Conservation (phyloP, 495 filamentous ascomycete species). For the Annulohypoxylon maeteangense region DNA sequence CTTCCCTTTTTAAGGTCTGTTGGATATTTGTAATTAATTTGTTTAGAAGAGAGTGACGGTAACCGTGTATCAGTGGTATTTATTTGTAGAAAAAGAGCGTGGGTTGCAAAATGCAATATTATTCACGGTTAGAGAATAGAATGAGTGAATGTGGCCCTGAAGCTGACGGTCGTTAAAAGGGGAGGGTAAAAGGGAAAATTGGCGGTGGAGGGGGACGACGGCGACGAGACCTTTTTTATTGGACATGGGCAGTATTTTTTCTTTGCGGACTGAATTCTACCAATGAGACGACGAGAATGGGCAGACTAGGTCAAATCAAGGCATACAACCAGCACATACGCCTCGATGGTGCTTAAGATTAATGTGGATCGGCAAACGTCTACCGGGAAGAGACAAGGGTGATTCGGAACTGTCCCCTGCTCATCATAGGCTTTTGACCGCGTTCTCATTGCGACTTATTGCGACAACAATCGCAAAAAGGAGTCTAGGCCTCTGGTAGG, state of each 20-base stretch:
- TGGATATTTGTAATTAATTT: neutral
- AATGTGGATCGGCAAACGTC: slow-evolving; percentile 45
- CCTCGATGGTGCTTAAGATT: slow-evolving; percentile 24
- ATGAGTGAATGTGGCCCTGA: slow-evolving; percentile 23
- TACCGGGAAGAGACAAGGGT: slow-evolving; percentile 40
- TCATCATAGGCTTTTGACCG: slow-evolving; percentile 7
- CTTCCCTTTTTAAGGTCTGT: neutral
- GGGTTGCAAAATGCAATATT: slow-evolving; percentile 43
- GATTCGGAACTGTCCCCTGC: slow-evolving; percentile 18
- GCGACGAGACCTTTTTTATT: slow-evolving; percentile 37
- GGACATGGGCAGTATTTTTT: slow-evolving; percentile 38
- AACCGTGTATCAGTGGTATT: slow-evolving; percentile 19
- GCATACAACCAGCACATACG: slow-evolving; percentile 20
- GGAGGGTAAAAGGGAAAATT: slow-evolving; percentile 21
- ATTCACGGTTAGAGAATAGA: slow-evolving; percentile 29
- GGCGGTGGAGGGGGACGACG: slow-evolving; percentile 27
- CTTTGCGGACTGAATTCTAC: slow-evolving; percentile 2
- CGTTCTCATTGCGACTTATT: slow-evolving; percentile 15
- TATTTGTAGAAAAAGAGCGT: slow-evolving; percentile 40
- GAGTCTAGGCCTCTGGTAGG: neutral
- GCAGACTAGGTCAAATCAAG: slow-evolving; percentile 21
- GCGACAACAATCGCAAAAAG: slow-evolving; percentile 31
- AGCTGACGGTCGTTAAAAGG: slow-evolving; percentile 26
- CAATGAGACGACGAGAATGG: slow-evolving; percentile 25
- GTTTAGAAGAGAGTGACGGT: slow-evolving; percentile 30